These are phyloP conservation scores for Sphaerobolus stellatus DNA, from an alignment of 1,284 basidiomycete species.

Conservation along the genomic window DNA sequence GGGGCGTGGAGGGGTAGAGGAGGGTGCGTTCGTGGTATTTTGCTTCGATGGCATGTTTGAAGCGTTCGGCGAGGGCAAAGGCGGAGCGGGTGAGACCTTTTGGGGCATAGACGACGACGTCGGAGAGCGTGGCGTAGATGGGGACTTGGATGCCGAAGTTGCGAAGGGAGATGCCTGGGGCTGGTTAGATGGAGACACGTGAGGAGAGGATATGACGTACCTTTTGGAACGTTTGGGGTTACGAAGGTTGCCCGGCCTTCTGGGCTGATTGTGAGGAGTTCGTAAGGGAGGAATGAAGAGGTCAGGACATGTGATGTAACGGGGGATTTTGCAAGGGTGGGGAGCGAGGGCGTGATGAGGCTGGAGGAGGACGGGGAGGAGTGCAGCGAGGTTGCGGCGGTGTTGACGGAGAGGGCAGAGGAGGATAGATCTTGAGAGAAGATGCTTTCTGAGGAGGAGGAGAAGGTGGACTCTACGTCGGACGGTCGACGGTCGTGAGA, in stretches of 20 bases:
- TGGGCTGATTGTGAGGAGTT: conserved; percentile 36
- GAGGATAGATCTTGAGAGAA: conserved; percentile 6
- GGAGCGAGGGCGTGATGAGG: conserved; percentile 25
- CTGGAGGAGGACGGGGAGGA: conserved; percentile 17
- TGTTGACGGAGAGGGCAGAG: conserved; percentile 4
- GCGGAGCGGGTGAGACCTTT: conserved; percentile 54
- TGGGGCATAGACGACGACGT: conserved; percentile 86
- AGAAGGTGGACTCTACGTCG: conserved; percentile 17
- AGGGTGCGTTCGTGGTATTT: conserved; percentile 50
- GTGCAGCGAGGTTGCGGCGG: conserved; percentile 15
- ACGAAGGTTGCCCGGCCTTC: conserved; percentile 54
- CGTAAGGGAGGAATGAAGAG: conserved; percentile 49
- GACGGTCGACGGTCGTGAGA: conserved; percentile 10
- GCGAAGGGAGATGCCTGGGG: conserved; percentile 71
- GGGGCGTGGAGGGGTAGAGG: conserved; percentile 19
- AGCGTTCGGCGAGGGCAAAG: conserved; percentile 53
- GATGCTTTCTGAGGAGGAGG: conserved; percentile 10
- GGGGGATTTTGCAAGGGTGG: conserved; percentile 15
- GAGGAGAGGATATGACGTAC: conserved; percentile 27
- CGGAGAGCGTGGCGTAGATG: conserved; percentile 86
- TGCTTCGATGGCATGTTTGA: conserved; percentile 56
- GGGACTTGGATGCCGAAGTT: conserved; percentile 83
- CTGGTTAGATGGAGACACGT: conserved; percentile 18
- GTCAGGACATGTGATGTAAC: conserved; percentile 42
- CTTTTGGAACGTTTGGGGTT: conserved; percentile 65